Percentiles rank a stretch among this genome's conserved stretches.
Evolutionary conservation across 148 eudicot genomes (phyloP).

Genomic region (Bassia scoparia): DNA sequence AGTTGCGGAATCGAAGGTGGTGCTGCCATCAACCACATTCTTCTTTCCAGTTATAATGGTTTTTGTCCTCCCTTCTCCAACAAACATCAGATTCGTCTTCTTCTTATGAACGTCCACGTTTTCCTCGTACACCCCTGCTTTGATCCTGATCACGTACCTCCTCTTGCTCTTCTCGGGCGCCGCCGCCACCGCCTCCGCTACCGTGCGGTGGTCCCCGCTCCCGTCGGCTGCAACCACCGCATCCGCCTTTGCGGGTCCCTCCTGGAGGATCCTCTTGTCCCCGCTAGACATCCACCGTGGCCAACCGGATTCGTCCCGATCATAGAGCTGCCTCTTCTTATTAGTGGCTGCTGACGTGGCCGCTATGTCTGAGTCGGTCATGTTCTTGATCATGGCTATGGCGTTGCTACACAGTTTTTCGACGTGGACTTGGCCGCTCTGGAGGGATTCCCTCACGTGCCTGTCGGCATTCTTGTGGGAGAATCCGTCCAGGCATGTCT

Average conservation of each 20-base stretch:
- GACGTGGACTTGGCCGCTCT: slow-evolving; percentile 36
- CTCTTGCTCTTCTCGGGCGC: slow-evolving; percentile 54
- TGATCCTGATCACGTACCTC: slow-evolving; percentile 62
- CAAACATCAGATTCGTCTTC: slow-evolving; percentile 65
- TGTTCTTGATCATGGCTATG: slow-evolving; percentile 67
- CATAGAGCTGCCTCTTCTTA: slow-evolving; percentile 10
- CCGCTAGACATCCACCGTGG: slow-evolving; percentile 71
- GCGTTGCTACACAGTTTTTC: slow-evolving; percentile 76
- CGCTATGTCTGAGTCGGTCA: slow-evolving; percentile 54
- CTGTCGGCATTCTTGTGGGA: slow-evolving; percentile 53
- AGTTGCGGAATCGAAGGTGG: slow-evolving; percentile 74
- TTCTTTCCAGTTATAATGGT: slow-evolving; percentile 65
- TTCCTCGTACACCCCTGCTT: slow-evolving; percentile 72
- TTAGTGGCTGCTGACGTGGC: not conserved
- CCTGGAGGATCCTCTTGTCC: slow-evolving; percentile 47
- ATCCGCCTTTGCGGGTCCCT: slow-evolving; percentile 38
- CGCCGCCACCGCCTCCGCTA: slow-evolving; percentile 62
- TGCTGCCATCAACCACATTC: slow-evolving; percentile 68
- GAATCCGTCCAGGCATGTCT: slow-evolving; percentile 72
- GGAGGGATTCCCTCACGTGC: slow-evolving; percentile 37
- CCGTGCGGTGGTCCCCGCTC: slow-evolving; percentile 49
- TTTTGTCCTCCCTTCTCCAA: slow-evolving; percentile 61
- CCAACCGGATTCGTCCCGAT: slow-evolving; percentile 22
- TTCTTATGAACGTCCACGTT: slow-evolving; percentile 59
- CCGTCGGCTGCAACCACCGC: slow-evolving; percentile 82